Conservation (phyloP, 2,329 filamentous ascomycete genomes). For the Trichophyton mentagrophytes region DNA sequence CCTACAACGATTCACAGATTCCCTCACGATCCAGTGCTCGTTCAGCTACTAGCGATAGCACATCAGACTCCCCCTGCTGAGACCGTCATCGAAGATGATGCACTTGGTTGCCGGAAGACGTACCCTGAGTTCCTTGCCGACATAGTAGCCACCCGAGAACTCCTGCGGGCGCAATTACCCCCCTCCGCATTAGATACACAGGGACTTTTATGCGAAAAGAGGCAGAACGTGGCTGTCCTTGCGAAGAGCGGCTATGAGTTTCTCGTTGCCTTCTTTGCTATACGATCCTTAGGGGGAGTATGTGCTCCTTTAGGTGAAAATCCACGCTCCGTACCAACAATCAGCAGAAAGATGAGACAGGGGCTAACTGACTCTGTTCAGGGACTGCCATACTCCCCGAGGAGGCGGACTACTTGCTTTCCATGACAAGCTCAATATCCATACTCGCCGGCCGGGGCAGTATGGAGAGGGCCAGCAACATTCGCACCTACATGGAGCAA, state of each 20-base stretch:
- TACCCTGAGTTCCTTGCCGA: slow-evolving; percentile 35
- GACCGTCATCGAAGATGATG: slow-evolving; percentile 7
- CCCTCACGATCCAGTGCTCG: slow-evolving; percentile 10
- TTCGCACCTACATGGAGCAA: slow-evolving; percentile 22
- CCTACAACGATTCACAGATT: not conserved
- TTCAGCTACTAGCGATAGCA: not conserved
- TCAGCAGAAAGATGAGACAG: too few relatives aligned
- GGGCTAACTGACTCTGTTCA: not conserved
- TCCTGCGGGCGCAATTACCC: slow-evolving; percentile 21
- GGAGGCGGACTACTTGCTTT: slow-evolving; percentile 33
- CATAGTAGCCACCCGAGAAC: slow-evolving; percentile 32
- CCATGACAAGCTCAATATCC: slow-evolving; percentile 27
- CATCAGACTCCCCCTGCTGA: not conserved
- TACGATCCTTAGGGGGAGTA: slow-evolving; percentile 37
- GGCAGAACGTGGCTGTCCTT: slow-evolving; percentile 28
- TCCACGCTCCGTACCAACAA: too few relatives aligned
- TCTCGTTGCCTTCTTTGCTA: slow-evolving; percentile 34
- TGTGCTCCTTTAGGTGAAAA: slow-evolving; percentile 30
- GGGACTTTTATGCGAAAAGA: slow-evolving; percentile 27
- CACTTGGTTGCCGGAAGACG: slow-evolving; percentile 15
- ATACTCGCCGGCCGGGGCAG: slow-evolving; percentile 28
- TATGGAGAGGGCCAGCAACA: slow-evolving; percentile 19
- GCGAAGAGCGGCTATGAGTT: slow-evolving; percentile 37
- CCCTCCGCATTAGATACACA: slow-evolving; percentile 20
- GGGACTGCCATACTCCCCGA: slow-evolving; percentile 30